Conservation (phyloP, 2,329 filamentous ascomycete species). For the Hymenoscyphus occultus region DNA sequence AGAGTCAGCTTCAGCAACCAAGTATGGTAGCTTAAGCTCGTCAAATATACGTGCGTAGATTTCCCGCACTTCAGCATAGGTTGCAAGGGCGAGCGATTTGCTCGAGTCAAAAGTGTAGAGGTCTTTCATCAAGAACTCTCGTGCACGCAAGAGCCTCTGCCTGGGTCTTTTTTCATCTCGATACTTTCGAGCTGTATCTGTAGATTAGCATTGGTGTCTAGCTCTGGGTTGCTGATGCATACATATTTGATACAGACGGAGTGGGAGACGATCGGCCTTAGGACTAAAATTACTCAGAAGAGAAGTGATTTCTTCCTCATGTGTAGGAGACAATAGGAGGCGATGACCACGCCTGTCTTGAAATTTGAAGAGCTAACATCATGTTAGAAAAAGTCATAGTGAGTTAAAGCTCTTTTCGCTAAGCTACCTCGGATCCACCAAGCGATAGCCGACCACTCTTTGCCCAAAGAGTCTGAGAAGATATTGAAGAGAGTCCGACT, state of each 20-base stretch:
- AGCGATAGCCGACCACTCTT: constrained; percentile 76
- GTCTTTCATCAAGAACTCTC: constrained; percentile 98
- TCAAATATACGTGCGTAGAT: constrained; percentile 78
- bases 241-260: constrained; percentile 90
- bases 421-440: constrained; percentile 65
- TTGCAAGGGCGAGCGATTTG: constrained; percentile 65
- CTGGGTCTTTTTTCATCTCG: constrained; percentile 87
- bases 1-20: constrained; percentile 86
- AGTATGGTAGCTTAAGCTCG: constrained; percentile 77
- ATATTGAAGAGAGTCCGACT: constrained; percentile 78
- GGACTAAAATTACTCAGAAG: constrained; percentile 70
- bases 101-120: constrained; percentile 89
- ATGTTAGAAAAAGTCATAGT: constrained; percentile 15
- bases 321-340: constrained; percentile 84
- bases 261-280: constrained; percentile 82
- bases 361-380: constrained; percentile 70
- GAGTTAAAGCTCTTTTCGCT: background rate
- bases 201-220: constrained; percentile 11
- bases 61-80: constrained; percentile 70
- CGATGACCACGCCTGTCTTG: constrained; percentile 71
- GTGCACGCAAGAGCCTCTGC: constrained; percentile 79
- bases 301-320: constrained; percentile 92
- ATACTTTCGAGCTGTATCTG: constrained; percentile 73
- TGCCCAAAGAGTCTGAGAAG: constrained; percentile 79
- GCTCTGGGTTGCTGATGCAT: constrained; percentile 32